A percentile compares a stretch with the other conserved stretches of the same genome.
Evolutionary conservation across 2,329 filamentous ascomycete genomes (phyloP).

Genomic region (Neoarthrinium moseri): DNA sequence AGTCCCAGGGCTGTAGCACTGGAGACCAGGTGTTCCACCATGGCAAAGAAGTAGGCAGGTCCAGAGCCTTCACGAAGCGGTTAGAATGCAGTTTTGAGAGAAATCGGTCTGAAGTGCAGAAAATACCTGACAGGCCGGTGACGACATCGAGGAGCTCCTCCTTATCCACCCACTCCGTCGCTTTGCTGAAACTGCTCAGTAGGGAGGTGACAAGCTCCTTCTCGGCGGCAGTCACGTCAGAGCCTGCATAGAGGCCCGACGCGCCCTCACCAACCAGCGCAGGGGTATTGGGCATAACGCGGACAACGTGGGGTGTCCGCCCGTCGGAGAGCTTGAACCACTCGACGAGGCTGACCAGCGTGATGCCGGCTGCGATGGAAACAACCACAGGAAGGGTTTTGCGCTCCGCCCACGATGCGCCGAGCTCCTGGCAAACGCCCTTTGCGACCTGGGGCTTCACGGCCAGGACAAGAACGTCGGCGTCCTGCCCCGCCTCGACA

Average conservation of each 20-base stretch:
- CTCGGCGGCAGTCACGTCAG: slow-evolving; percentile 39
- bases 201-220: slow-evolving; percentile 40
- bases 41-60: slow-evolving; percentile 52
- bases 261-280: slow-evolving; percentile 50
- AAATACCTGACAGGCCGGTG: slow-evolving; percentile 46
- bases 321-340: slow-evolving; percentile 40
- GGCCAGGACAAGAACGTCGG: slow-evolving; percentile 47
- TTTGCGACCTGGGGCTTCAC: slow-evolving; percentile 52
- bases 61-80: slow-evolving; percentile 38
- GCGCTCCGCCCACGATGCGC: slow-evolving; percentile 33
- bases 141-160: slow-evolving; percentile 50
- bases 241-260: slow-evolving; percentile 43
- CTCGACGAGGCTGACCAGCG: slow-evolving; percentile 38
- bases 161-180: slow-evolving; percentile 47
- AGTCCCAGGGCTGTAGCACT: slow-evolving; percentile 43
- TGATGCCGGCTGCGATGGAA: slow-evolving; percentile 50
- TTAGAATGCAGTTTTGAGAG: background rate
- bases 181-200: slow-evolving; percentile 45
- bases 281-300: slow-evolving; percentile 53
- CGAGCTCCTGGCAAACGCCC: slow-evolving; percentile 45
- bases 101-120: background rate
- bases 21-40: slow-evolving; percentile 49
- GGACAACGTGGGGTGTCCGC: slow-evolving; percentile 41
- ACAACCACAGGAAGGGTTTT: slow-evolving; percentile 40
- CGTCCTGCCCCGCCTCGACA: slow-evolving; percentile 39